Evolutionary conservation across 2,329 filamentous ascomycete species (phyloP), one percentile per base, ranked within the genome.

Genomic region (Fusarium sp.): DNA sequence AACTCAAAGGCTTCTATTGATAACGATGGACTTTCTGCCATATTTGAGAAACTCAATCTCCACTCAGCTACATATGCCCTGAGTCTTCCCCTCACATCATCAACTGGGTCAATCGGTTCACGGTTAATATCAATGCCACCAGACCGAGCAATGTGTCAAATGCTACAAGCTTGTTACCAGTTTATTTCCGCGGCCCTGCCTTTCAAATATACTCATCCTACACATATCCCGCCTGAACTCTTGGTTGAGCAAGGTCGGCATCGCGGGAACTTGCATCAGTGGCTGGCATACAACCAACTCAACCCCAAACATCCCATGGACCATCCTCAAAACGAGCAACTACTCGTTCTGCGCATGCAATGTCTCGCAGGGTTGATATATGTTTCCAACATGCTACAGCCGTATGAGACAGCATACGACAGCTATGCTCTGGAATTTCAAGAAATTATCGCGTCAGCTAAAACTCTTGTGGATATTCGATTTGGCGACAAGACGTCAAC

Each of bases 1-100:
- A 49, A 33, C 11, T 6, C 23, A 9, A 11, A 20, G 1, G 1
- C 29, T 7, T 8, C 11, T 4, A 11, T 53, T 1, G 47, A 66
- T 33, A 29, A 52, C 1, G 43, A 45, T 2, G 41, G 25, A 9
- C 18, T 68, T 0, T 35, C 61, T 1, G 45, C 36, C 3, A 20
- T 69, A 2, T 49, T 69, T 4, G 40, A 51, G 17, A 69, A 69
- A 6, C 36, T 69, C 2, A 62, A 59, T 15, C 65, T 69, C 6
- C 65, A 69, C 36, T 37, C 56, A 0, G 57, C 62, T 4, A 68
- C 66, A 6, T 69, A 68, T 8, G 43, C 57, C 5, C 13, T 55
- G 1, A 47, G 46, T 15, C n/a, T 27, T 3, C 15, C 66, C 3
- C 36, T 55, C 14, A 27, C 65, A 11, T 25, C 62, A 1, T 15